These are phyloP conservation scores for Chalciporus sphaerocephalus DNA, from an alignment of 768 basidiomycete species.

Conservation along the genomic window DNA sequence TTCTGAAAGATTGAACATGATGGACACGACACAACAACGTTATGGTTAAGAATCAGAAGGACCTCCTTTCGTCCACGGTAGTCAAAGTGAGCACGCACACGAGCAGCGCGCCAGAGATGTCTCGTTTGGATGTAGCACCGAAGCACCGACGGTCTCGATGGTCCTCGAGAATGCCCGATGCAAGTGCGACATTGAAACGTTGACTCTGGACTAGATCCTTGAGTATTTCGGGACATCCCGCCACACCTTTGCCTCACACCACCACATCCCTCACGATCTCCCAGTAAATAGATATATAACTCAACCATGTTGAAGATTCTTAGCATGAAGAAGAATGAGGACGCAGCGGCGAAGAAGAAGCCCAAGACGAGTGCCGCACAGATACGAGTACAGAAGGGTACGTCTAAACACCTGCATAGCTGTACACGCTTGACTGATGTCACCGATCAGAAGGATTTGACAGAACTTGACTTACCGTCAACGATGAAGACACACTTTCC, in stretches of 20 bases:
- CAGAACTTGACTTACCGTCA: constrained; percentile 90
- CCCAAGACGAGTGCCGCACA: constrained; percentile 98
- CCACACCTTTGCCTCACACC: constrained; percentile 20
- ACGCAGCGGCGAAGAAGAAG: constrained; percentile 94
- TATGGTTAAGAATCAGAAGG: not conserved
- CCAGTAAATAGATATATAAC: constrained; percentile 1
- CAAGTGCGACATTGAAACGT: not conserved
- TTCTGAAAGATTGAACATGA: constrained; percentile 40
- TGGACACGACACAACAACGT: constrained; percentile 1
- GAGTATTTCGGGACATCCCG: constrained; percentile 30
- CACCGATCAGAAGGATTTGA: constrained; percentile 60
- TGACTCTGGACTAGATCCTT: too few relatives aligned
- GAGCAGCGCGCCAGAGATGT: not conserved
- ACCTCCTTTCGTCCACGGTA: not conserved
- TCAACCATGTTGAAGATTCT: constrained; percentile 72
- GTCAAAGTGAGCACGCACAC: too few relatives aligned
- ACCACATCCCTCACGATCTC: constrained; percentile 8
- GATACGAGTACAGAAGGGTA: constrained; percentile 99
- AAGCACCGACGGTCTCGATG: too few relatives aligned
- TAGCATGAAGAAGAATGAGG: constrained; percentile 99
- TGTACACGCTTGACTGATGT: constrained; percentile 4
- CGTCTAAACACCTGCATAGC: constrained; percentile 1
- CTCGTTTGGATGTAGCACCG: not conserved
- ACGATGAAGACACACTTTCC: constrained; percentile 97
- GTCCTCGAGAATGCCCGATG: too few relatives aligned